Base-by-base conservation (phyloP, 2,329 filamentous ascomycete species). In the Calonectria crousiana region DNA sequence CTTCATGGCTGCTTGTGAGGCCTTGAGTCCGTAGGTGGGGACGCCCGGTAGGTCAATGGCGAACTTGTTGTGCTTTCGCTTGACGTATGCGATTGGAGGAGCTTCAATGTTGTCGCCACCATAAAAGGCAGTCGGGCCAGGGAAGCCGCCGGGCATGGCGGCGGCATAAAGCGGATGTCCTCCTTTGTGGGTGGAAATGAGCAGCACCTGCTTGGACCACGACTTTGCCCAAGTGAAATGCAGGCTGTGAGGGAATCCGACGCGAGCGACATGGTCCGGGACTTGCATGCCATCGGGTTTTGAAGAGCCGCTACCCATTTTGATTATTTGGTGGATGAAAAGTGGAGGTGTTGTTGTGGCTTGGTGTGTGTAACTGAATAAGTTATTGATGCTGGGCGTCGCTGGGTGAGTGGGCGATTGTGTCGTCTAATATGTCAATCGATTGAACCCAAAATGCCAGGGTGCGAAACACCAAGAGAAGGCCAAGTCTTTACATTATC, bases 151-250 rank as follows among this genome's bases (percentile, higher is more conserved):
- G 1, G 75, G 77, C 74, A 78, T 78, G 6, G 52, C 60, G 1
- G 41, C 58, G 52, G 77, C 58, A 20, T 78, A 78, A 0, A 71
- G 18, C 0, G 64, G 52, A 14, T n/a, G 36, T 0, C 70, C 68
- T 2, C 66, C 69, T 18, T 62, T 62, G 0, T 69, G 70, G 0
- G 74, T 72, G 2, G 70, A 68, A 44, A 78, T 69, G 28, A 67
- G 65, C 1, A 78, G 34, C 2, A 60, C 71, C 56, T 72, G 73
- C 1, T 75, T 65, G 1, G 77, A 74, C 14, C 62, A 67, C 0
- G 77, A 79, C 20, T 72, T 38, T 30, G 62, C 67, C 75, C 74
- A 77, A n/a, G 71, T 51, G 2, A 78, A 20, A 14, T 78, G 69
- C 36, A 78, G 71, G 16, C 73, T 53, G 14, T 75, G 77, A 1